Evolutionary conservation across 148 eudicot species (phyloP).

Genomic region (Rhododendron ferrugineum): DNA sequence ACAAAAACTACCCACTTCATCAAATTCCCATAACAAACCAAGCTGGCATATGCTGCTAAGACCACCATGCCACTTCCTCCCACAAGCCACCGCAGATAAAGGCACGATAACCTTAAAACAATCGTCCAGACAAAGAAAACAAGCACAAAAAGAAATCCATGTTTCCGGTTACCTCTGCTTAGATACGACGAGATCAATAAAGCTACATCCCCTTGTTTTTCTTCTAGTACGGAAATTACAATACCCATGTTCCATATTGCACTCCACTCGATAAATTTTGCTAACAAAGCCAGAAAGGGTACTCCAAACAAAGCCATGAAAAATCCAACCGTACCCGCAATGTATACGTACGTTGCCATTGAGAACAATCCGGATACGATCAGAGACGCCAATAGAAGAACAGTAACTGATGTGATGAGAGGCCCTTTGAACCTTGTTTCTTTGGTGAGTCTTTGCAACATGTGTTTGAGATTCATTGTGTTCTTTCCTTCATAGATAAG

Average conservation of each 20-base stretch:
- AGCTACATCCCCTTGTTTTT: constrained; percentile 14
- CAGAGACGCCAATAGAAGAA: not conserved
- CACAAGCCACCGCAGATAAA: not conserved
- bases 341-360: not conserved
- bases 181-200: constrained; percentile 16
- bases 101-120: not conserved
- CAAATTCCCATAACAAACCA: not conserved
- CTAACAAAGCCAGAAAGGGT: constrained; percentile 5
- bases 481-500: too few relatives aligned
- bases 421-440: constrained; percentile 6
- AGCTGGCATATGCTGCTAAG: not conserved
- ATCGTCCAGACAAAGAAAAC: not conserved
- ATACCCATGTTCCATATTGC: constrained; percentile 29
- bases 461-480: not conserved
- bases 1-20: not conserved
- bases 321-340: too few relatives aligned
- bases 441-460: not conserved
- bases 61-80: not conserved
- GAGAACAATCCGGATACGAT: not conserved
- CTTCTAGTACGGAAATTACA: constrained; percentile 25
- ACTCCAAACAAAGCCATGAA: not conserved
- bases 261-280: constrained; percentile 25
- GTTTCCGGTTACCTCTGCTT: constrained; percentile 4
- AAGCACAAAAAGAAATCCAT: constrained; percentile 10
- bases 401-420: not conserved